Percentiles rank a stretch among this genome's conserved stretches.
Conservation (phyloP, 257 asterid genomes). For the Petrea volubilis region DNA sequence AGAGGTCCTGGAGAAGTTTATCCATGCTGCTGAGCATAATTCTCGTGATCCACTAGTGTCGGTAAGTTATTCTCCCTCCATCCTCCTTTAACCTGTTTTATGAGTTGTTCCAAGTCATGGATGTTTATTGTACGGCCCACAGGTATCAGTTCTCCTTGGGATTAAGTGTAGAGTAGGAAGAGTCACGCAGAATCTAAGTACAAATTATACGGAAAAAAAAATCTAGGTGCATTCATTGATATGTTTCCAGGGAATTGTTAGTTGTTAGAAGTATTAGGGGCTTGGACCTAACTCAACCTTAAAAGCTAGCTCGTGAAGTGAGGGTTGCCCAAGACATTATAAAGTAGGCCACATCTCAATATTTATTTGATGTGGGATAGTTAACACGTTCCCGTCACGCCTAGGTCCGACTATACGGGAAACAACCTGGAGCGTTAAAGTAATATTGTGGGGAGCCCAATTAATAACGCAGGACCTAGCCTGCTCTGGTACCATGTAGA, state of each 20-base stretch:
- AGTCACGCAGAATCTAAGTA: background rate
- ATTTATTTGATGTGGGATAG: too few relatives aligned
- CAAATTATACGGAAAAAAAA: background rate
- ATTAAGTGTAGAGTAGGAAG: background rate
- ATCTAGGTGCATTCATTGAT: background rate
- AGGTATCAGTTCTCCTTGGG: background rate
- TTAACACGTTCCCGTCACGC: too few relatives aligned
- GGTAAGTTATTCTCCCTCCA: slow-evolving; percentile 44
- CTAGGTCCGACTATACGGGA: too few relatives aligned
- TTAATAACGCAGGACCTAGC: too few relatives aligned
- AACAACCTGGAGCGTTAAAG: too few relatives aligned
- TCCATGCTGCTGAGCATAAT: slow-evolving; percentile 61
- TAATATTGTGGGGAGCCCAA: too few relatives aligned
- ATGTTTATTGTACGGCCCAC: background rate
- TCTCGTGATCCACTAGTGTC: slow-evolving; percentile 65
- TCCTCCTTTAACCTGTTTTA: background rate
- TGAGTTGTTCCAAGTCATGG: background rate
- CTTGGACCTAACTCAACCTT: too few relatives aligned
- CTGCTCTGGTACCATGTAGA: too few relatives aligned
- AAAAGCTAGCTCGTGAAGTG: too few relatives aligned
- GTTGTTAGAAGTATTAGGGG: too few relatives aligned
- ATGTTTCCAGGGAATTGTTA: background rate
- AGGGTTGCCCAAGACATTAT: too few relatives aligned
- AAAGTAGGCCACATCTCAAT: too few relatives aligned
- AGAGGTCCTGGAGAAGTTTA: slow-evolving; percentile 70